Conservation (phyloP, 148 eudicot species). For the Salicornia ramosissima region DNA sequence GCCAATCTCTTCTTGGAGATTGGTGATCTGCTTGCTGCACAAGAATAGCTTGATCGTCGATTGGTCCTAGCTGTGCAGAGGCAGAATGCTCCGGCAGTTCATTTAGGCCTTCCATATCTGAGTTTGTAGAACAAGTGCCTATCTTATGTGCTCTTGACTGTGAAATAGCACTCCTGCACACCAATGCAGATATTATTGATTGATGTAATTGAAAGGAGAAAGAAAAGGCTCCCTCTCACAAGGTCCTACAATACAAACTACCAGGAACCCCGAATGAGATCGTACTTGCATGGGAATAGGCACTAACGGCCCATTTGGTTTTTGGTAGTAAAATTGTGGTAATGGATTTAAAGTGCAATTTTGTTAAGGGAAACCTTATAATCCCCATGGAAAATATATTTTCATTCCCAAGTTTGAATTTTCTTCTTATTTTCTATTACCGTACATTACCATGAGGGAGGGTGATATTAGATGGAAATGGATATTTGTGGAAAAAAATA, state of each 20-base stretch:
- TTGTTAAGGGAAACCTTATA: no score
- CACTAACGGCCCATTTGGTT: no score
- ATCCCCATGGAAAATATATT: no score
- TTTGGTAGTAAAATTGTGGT: no score
- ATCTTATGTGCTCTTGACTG: conserved; percentile 50
- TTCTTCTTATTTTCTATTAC: no score
- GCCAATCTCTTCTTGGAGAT: conserved; percentile 77
- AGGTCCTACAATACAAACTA: no score
- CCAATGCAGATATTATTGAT: not conserved
- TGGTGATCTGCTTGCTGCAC: conserved; percentile 34
- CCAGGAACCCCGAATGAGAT: not conserved
- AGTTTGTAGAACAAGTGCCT: conserved; percentile 27
- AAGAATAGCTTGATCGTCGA: conserved; percentile 28
- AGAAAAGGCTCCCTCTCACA: not conserved
- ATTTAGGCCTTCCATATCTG: conserved; percentile 26
- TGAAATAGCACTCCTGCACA: conserved; percentile 82
- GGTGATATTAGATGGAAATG: no score
- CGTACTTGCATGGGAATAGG: not conserved
- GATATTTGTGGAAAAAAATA: no score
- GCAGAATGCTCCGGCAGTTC: conserved; percentile 32
- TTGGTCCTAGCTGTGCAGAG: conserved; percentile 33
- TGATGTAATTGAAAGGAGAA: not conserved
- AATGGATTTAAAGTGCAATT: no score
- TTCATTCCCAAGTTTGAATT: no score
- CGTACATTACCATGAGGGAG: no score